phyloP scores from a whole-genome alignment of 2,329 filamentous ascomycete species.

The Colletotrichum aenigma region DNA sequence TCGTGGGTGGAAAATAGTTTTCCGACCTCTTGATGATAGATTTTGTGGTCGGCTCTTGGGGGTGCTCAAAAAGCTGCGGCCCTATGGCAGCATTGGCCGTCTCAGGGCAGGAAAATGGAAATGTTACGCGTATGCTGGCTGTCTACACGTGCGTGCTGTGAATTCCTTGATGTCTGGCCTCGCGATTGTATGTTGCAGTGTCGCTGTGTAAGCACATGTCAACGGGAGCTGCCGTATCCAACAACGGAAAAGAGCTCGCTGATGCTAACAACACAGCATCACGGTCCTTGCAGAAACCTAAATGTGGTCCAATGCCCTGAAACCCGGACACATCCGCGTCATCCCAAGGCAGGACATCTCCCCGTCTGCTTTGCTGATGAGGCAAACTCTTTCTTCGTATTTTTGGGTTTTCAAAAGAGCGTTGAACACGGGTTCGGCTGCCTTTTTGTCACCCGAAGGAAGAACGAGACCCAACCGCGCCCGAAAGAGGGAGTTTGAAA shows the following conservation, averaged over 20 bases:
- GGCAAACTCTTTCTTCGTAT: background rate
- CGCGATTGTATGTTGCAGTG: background rate
- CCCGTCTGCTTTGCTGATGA: background rate
- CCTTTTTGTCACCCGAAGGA: background rate
- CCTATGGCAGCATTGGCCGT: conserved; percentile 7
- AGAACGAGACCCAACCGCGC: background rate
- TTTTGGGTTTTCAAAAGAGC: background rate
- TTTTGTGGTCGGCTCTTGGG: background rate
- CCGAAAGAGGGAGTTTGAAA: background rate
- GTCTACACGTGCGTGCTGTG: background rate
- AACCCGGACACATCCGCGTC: background rate
- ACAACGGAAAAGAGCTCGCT: background rate
- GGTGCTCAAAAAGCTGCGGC: background rate
- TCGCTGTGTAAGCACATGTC: background rate
- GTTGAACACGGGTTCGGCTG: background rate
- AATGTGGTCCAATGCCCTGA: background rate
- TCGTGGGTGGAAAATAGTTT: conserved; percentile 3
- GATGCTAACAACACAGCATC: background rate
- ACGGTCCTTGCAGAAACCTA: background rate
- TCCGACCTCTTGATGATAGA: conserved; percentile 16
- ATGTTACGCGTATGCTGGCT: conserved; percentile 15
- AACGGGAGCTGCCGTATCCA: background rate
- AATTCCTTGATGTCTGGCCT: background rate
- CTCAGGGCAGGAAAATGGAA: conserved; percentile 22
- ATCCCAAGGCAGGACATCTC: background rate